These are phyloP conservation scores for Calonectria pseudoreteaudii DNA, from an alignment of 2,329 filamentous ascomycete species.

Conservation along the genomic window DNA sequence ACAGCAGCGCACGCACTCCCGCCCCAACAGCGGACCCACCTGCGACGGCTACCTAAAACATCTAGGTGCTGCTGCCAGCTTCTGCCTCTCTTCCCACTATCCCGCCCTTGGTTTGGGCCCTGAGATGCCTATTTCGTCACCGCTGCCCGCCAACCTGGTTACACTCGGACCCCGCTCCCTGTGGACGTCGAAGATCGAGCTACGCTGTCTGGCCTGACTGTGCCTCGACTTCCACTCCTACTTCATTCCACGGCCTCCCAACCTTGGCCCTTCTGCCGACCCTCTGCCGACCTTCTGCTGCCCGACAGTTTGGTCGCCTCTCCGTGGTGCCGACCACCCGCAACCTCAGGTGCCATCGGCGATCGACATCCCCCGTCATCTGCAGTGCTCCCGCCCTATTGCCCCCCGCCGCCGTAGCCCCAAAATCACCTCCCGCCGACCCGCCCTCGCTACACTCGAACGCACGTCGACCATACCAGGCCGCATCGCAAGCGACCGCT, in stretches of 20 bases:
- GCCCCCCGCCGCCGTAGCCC: conserved; percentile 34
- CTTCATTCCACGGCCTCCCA: conserved; percentile 2
- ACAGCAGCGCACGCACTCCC: not conserved
- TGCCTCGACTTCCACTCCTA: conserved; percentile 15
- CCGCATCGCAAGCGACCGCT: conserved; percentile 48
- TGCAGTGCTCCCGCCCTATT: conserved; percentile 23
- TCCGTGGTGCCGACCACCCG: conserved; percentile 5
- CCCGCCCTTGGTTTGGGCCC: conserved; percentile 4
- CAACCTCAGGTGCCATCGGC: conserved; percentile 11
- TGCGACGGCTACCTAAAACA: not conserved
- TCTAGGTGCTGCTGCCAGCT: conserved; percentile 4
- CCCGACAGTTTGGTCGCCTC: not conserved
- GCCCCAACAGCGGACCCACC: not conserved
- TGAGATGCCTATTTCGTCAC: conserved; percentile 41
- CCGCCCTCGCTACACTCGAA: conserved; percentile 35
- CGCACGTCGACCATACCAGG: conserved; percentile 40
- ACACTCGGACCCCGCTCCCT: conserved; percentile 41
- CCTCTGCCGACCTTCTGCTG: not conserved
- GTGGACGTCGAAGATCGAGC: conserved; percentile 28
- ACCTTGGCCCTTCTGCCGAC: conserved; percentile 1
- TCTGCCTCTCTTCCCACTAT: conserved; percentile 7
- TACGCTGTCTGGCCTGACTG: conserved; percentile 26
- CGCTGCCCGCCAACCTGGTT: conserved; percentile 37
- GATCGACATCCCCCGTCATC: conserved; percentile 30
- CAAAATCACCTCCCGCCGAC: conserved; percentile 36